A percentile compares a stretch with the other conserved stretches of the same genome.
Conservation (phyloP, 2,329 filamentous ascomycete species). For the Diaporthe aspalathi region DNA sequence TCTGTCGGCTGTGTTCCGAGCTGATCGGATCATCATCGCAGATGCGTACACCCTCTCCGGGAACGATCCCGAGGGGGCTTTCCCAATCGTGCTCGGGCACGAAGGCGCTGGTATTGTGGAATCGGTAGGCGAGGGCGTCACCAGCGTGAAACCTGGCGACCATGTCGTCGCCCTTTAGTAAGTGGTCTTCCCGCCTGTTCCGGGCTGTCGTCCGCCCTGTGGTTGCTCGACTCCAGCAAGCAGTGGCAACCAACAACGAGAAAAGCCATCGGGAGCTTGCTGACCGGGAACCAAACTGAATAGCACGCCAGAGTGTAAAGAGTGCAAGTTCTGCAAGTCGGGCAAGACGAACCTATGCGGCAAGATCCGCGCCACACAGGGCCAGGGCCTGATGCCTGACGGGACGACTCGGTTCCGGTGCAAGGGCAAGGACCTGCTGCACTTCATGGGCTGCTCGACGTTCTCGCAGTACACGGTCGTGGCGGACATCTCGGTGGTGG, state of each 20-base stretch:
- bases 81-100: constrained; percentile 89
- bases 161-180: constrained; percentile 91
- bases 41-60: constrained; percentile 96
- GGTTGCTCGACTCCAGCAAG: neutral
- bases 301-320: constrained; percentile 94
- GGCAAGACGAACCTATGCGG: constrained; percentile 99
- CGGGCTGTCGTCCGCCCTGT: constrained; percentile 14
- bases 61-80: constrained; percentile 96
- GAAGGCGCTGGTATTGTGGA: constrained; percentile 93
- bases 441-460: constrained; percentile 99
- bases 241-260: constrained; percentile 9
- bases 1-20: neutral
- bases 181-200: constrained; percentile 46
- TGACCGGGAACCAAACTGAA: neutral
- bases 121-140: constrained; percentile 94
- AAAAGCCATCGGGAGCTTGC: neutral
- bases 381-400: constrained; percentile 96
- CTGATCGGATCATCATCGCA: constrained; percentile 47
- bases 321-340: constrained; percentile 99
- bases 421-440: constrained; percentile 93
- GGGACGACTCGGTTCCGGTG: constrained; percentile 94
- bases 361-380: constrained; percentile 98
- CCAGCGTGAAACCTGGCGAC: constrained; percentile 92
- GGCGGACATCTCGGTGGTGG: constrained; percentile 97
- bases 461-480: constrained; percentile 99